Evolutionary conservation across 1,284 basidiomycete genomes (phyloP), one percentile per base, ranked within the genome.

Genomic region (Pholiota adiposa): DNA sequence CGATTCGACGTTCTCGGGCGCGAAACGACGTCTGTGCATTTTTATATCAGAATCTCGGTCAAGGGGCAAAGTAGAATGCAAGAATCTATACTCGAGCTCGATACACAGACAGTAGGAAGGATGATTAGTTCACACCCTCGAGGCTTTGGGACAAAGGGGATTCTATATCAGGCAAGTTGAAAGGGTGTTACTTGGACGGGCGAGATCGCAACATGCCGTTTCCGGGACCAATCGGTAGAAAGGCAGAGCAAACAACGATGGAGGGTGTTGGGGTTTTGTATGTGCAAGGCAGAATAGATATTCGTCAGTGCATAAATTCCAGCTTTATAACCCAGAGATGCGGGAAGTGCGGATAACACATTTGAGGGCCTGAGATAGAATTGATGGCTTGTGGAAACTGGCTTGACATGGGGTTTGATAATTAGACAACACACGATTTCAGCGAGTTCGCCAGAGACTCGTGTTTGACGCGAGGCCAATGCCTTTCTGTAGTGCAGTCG

Each of bases 101-200:
- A 72, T 71, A 69, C 67, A 74, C 70, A 67, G 70, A 64, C 69
- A 70, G 71, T 69, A 70, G 69, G 66, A 70, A 69, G 68, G 69
- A 66, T 65, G 65, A 69, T 73, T 72, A 64, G 64, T 73, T 72
- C 72, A 70, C 73, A 74, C 71, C 66, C 66, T 68, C 66, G 61
- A 69, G 62, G 66, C 63, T 63, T 64, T 62, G 70, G 73, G 77
- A 84, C 82, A 84, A 84, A 81, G 80, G 80, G 72, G 73, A 73
- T 71, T 72, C 83, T 78, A 76, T 73, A 83, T 80, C 67, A 73
- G 82, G 83, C 74, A 84, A 73, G 79, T 80, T 83, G 72, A 83
- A 84, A 80, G 81, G 74, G 67, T 66, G 62, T 66, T 64, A 67
- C 62, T 51, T 48, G 62, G 70, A 67, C 72, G 71, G 69, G 76